A percentile compares a stretch with the other conserved stretches of the same genome.
Evolutionary conservation across 1,284 basidiomycete species (phyloP).

Genomic region (Apiotrichum gamsii): DNA sequence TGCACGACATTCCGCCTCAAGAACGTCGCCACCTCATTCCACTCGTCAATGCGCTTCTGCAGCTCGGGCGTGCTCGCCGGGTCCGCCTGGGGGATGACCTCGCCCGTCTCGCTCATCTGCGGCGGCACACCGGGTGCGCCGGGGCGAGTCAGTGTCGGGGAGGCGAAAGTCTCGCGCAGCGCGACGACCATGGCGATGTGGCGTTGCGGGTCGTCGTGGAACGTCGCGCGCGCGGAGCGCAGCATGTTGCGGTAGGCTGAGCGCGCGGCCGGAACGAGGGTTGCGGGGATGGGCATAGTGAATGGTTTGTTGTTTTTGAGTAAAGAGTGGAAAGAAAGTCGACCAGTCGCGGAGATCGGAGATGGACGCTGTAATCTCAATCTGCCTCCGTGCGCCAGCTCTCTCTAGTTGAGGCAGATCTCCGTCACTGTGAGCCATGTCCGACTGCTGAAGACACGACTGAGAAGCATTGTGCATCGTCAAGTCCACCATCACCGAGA

Average conservation of each 20-base stretch:
- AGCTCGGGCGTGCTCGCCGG: slow-evolving; percentile 25
- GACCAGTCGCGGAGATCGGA: too few relatives aligned
- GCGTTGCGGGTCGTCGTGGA: slow-evolving; percentile 36
- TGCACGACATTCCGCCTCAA: slow-evolving; percentile 45
- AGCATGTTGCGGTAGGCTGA: slow-evolving; percentile 41
- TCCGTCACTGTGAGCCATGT: too few relatives aligned
- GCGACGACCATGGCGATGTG: slow-evolving; percentile 29
- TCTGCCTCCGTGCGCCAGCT: too few relatives aligned
- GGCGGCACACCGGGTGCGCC: slow-evolving; percentile 4
- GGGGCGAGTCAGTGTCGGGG: slow-evolving; percentile 35
- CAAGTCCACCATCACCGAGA: too few relatives aligned
- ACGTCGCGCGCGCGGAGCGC: slow-evolving; percentile 40
- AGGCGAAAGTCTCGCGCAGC: slow-evolving; percentile 37
- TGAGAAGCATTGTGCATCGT: too few relatives aligned
- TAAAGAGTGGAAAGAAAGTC: too few relatives aligned
- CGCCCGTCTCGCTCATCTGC: slow-evolving; percentile 7
- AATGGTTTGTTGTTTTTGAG: too few relatives aligned
- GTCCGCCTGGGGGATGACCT: slow-evolving; percentile 14
- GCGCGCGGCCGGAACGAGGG: slow-evolving; percentile 32
- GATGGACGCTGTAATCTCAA: too few relatives aligned
- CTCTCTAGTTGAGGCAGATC: too few relatives aligned
- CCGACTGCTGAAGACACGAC: too few relatives aligned
- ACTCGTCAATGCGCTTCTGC: slow-evolving; percentile 39
- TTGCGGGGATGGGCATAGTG: slow-evolving; percentile 25
- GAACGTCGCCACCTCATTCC: slow-evolving; percentile 43